Percentiles rank a stretch among this genome's conserved stretches.
Conservation (phyloP, 257 asterid species). For the Nicotiana benthamiana region DNA sequence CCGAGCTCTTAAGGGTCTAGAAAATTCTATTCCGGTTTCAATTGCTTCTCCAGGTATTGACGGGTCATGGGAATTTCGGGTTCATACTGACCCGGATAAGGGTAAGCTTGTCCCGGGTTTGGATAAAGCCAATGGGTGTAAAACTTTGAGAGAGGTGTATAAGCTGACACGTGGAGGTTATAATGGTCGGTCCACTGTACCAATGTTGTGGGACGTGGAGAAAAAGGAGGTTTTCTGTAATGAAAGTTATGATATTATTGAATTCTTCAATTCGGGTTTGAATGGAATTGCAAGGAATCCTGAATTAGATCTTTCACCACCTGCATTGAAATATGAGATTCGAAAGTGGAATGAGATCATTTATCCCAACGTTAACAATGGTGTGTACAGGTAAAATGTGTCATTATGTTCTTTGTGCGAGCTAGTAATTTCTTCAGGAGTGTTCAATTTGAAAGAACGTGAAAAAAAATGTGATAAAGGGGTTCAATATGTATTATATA, state of each 20-base stretch:
- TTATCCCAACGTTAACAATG: conserved; percentile 77
- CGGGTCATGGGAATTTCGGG: conserved; percentile 72
- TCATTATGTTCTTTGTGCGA: neutral
- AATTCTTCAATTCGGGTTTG: conserved; percentile 61
- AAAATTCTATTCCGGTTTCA: conserved; percentile 51
- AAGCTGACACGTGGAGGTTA: conserved; percentile 52
- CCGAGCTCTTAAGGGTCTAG: conserved; percentile 87
- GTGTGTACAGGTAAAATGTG: conserved; percentile 60
- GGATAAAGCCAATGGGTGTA: conserved; percentile 65
- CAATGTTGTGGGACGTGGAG: conserved; percentile 83
- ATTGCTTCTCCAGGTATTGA: conserved; percentile 72
- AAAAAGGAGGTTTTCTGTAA: conserved; percentile 67
- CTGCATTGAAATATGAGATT: conserved; percentile 37
- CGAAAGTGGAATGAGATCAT: conserved; percentile 66
- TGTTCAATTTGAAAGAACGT: too few species aligned
- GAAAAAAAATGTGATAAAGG: too few species aligned
- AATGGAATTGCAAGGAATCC: conserved; percentile 49
- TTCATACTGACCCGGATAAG: neutral
- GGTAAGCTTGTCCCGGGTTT: conserved; percentile 28
- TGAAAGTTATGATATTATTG: conserved; percentile 81
- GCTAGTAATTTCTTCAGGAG: too few species aligned
- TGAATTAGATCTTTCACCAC: conserved; percentile 66
- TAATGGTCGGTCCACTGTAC: conserved; percentile 73
- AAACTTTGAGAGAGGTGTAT: conserved; percentile 65
- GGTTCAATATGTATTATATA: too few species aligned